phyloP scores from a whole-genome alignment of 2,329 filamentous ascomycete genomes.

The Tolypocladium ovalisporum region DNA sequence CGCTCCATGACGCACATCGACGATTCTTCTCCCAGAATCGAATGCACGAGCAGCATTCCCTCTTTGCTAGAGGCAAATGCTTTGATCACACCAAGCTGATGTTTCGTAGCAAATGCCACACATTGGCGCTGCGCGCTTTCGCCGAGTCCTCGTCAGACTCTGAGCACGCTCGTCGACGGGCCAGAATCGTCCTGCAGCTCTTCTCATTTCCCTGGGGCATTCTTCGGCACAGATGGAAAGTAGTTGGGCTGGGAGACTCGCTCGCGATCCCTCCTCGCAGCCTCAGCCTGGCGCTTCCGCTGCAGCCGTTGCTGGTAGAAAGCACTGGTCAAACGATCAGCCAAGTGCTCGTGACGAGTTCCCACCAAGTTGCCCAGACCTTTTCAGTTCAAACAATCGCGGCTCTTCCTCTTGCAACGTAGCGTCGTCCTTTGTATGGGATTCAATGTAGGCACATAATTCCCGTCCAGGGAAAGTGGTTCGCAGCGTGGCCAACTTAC shows the following conservation, averaged over 20 bases:
- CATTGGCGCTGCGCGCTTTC: not conserved
- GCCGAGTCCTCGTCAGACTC: too few relatives aligned
- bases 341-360: not conserved
- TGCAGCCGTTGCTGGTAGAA: constrained; percentile 83
- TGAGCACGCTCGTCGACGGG: too few relatives aligned
- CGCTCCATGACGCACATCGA: not conserved
- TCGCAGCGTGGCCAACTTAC: not conserved
- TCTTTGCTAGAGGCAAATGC: not conserved
- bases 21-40: not conserved
- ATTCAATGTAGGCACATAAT: not conserved
- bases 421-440: constrained; percentile 11
- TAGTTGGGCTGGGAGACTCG: constrained; percentile 65
- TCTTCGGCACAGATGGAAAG: constrained; percentile 77
- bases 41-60: not conserved
- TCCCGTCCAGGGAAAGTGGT: not conserved
- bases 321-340: constrained; percentile 36
- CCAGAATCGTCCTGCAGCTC: too few relatives aligned
- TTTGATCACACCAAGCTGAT: not conserved
- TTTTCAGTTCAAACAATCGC: constrained; percentile 74
- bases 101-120: not conserved
- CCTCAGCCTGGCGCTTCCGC: constrained; percentile 43
- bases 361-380: constrained; percentile 35
- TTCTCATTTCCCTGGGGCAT: constrained; percentile 27
- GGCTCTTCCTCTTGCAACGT: constrained; percentile 50
- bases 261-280: constrained; percentile 69